Percentiles rank a stretch among this genome's conserved stretches.
Evolutionary conservation across 2,329 filamentous ascomycete species (phyloP).

Genomic region (Raffaelea deltoideospora): DNA sequence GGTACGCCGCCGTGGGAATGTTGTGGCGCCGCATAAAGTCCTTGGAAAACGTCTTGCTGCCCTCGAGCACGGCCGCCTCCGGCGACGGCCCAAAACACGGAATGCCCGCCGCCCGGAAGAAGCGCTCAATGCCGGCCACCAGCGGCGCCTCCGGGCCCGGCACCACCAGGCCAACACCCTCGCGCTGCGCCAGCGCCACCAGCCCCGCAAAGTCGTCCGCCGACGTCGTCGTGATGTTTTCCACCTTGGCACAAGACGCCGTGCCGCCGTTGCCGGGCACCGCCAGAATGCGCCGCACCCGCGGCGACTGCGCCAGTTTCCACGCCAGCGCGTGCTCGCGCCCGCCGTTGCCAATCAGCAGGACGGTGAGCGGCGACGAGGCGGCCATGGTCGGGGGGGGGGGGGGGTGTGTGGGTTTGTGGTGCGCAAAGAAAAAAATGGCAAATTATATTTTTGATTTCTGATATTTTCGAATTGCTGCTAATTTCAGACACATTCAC

Average conservation of each 20-base stretch:
- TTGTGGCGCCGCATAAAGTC: slow-evolving; percentile 89
- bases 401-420: slow-evolving; percentile 1
- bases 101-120: slow-evolving; percentile 62
- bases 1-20: slow-evolving; percentile 83
- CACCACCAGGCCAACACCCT: slow-evolving; percentile 67
- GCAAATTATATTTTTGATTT: too few species aligned
- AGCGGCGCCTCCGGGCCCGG: slow-evolving; percentile 90
- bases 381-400: background rate
- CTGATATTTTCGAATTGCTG: too few species aligned
- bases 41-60: slow-evolving; percentile 93
- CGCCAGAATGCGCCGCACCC: slow-evolving; percentile 58
- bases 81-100: slow-evolving; percentile 74
- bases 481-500: too few species aligned
- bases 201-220: slow-evolving; percentile 66
- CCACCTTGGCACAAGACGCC: slow-evolving; percentile 50
- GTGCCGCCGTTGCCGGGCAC: slow-evolving; percentile 82
- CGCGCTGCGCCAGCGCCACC: slow-evolving; percentile 57
- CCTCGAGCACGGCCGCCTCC: slow-evolving; percentile 79
- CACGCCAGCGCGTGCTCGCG: slow-evolving; percentile 89
- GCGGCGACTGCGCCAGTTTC: slow-evolving; percentile 75
- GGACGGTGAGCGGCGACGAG: slow-evolving; percentile 24
- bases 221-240: slow-evolving; percentile 46
- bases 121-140: slow-evolving; percentile 75
- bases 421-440: background rate
- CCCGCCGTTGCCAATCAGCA: slow-evolving; percentile 86